phyloP scores from a whole-genome alignment of 768 basidiomycete species.

The Xerocomellus intermedius region DNA sequence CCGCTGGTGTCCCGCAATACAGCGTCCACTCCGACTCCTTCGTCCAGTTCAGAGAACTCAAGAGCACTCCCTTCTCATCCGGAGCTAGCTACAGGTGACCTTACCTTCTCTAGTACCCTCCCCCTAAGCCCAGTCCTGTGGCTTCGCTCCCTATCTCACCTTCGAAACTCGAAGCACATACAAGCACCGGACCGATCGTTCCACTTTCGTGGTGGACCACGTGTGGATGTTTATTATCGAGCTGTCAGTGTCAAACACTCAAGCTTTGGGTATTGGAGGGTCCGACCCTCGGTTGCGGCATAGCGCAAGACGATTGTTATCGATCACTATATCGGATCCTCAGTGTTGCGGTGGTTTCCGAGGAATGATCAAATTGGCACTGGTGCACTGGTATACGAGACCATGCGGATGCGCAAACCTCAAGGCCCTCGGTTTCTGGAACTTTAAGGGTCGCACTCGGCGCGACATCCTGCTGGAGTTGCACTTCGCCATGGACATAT shows the following conservation, averaged over 20 bases:
- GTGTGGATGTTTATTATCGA: slow-evolving; percentile 12
- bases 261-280: slow-evolving; percentile 58
- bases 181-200: slow-evolving; percentile 44
- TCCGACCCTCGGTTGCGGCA: slow-evolving; percentile 49
- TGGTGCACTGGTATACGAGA: slow-evolving; percentile 47
- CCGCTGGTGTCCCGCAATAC: slow-evolving; percentile 57
- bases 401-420: slow-evolving; percentile 37
- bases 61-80: slow-evolving; percentile 33
- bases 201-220: slow-evolving; percentile 29
- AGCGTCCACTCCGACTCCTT: slow-evolving; percentile 46
- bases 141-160: slow-evolving; percentile 34
- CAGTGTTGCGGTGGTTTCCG: slow-evolving; percentile 11
- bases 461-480: slow-evolving; percentile 40
- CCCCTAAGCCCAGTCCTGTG: not conserved
- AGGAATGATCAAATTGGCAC: slow-evolving; percentile 34
- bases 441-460: slow-evolving; percentile 37
- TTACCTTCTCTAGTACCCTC: not conserved
- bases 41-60: slow-evolving; percentile 39
- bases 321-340: slow-evolving; percentile 50
- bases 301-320: slow-evolving; percentile 42
- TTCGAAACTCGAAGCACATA: slow-evolving; percentile 5
- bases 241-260: slow-evolving; percentile 36
- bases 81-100: slow-evolving; percentile 8
- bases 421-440: slow-evolving; percentile 41
- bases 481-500: slow-evolving; percentile 29